Evolutionary conservation across 2,329 filamentous ascomycete genomes (phyloP).

Genomic region (Monilinia polystroma): DNA sequence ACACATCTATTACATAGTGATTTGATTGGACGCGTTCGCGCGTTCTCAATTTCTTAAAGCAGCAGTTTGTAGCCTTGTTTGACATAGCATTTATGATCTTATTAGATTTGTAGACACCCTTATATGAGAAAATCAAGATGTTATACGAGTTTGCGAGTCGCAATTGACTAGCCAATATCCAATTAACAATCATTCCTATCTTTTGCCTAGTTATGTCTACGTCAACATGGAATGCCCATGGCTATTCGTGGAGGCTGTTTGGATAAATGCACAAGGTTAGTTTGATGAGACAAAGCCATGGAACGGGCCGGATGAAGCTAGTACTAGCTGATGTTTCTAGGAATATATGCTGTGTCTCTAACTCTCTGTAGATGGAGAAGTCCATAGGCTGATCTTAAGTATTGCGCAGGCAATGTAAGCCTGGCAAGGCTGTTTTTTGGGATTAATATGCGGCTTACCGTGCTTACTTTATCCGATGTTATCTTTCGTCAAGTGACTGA

Average conservation of each 20-base stretch:
- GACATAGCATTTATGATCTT: neutral
- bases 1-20: neutral
- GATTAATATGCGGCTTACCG: neutral
- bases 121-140: neutral
- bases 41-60: neutral
- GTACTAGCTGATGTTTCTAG: neutral
- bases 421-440: neutral
- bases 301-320: neutral
- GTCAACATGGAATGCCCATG: too few relatives aligned
- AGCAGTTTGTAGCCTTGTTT: neutral
- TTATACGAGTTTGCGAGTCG: neutral
- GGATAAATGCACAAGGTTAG: neutral
- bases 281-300: neutral
- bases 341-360: neutral
- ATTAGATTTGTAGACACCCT: neutral
- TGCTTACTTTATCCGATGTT: neutral
- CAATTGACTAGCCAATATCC: neutral
- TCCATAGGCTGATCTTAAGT: neutral
- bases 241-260: neutral
- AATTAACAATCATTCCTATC: neutral
- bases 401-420: neutral
- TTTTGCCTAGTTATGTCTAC: neutral
- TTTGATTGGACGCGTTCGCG: neutral
- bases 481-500: neutral
- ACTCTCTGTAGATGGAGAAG: neutral